Conservation (phyloP, 2,329 filamentous ascomycete genomes). For the Cladosporium sp. region DNA sequence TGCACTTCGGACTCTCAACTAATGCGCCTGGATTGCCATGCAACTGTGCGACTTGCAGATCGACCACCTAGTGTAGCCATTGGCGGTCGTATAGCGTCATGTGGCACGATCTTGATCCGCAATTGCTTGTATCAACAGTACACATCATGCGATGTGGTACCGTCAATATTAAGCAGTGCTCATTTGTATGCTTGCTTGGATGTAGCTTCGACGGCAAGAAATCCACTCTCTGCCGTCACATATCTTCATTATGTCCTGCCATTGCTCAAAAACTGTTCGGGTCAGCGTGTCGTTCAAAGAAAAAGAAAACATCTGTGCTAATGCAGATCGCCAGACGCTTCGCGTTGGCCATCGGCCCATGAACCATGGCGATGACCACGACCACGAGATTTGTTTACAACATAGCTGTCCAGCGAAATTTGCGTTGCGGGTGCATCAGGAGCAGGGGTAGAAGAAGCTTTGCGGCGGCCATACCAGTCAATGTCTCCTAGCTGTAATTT, state of each 20-base stretch:
- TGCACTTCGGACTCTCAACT: too few species aligned
- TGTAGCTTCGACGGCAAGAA: neutral
- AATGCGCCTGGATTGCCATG: neutral
- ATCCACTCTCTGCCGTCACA: neutral
- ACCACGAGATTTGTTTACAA: conserved; percentile 23
- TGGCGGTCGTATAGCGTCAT: neutral
- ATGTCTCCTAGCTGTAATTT: conserved; percentile 95
- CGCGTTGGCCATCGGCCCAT: neutral
- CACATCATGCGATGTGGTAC: neutral
- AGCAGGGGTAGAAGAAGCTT: conserved; percentile 15
- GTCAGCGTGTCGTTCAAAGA: conserved; percentile 22
- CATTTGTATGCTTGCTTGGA: neutral
- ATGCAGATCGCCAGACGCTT: neutral
- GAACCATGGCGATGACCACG: conserved; percentile 1
- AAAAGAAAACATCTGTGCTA: neutral
- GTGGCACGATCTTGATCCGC: neutral
- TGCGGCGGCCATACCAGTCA: conserved; percentile 69
- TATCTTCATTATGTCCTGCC: conserved; percentile 28
- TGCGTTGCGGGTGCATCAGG: conserved; percentile 18
- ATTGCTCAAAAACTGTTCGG: conserved; percentile 18
- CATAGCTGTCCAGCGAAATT: conserved; percentile 26
- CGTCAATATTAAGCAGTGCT: neutral
- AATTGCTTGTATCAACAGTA: neutral
- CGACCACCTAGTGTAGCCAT: neutral
- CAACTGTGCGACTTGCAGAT: neutral